phyloP scores from a whole-genome alignment of 176 grass and related monocot genomes.

The Zizania latifolia region DNA sequence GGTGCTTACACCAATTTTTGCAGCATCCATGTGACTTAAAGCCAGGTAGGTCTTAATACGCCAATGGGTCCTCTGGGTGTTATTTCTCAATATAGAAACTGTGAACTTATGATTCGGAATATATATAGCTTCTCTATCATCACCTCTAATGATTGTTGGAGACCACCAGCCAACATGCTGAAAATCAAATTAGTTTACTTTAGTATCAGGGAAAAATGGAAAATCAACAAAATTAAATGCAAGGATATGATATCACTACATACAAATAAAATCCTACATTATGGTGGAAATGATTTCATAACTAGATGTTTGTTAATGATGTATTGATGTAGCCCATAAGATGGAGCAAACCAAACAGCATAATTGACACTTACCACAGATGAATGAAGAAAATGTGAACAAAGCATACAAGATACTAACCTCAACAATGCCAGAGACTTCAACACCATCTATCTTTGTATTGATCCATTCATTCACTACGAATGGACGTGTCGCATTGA shows the following conservation, averaged over 20 bases:
- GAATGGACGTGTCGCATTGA: constrained; percentile 94
- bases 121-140: constrained; percentile 93
- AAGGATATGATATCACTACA: background rate
- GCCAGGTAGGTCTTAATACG: constrained; percentile 96
- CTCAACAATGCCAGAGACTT: constrained; percentile 93
- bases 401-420: constrained; percentile 43
- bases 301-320: constrained; percentile 4
- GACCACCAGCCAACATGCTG: constrained; percentile 99
- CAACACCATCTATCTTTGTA: constrained; percentile 88
- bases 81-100: constrained; percentile 88
- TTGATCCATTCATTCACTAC: constrained; percentile 92
- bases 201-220: background rate
- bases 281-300: constrained; percentile 7
- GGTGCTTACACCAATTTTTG: constrained; percentile 86
- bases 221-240: background rate
- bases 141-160: constrained; percentile 89
- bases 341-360: constrained; percentile 17
- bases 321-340: background rate
- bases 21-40: constrained; percentile 93
- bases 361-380: background rate
- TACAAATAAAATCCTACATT: background rate
- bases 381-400: background rate
- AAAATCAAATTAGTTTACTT: constrained; percentile 32
- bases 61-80: constrained; percentile 86
- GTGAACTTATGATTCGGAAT: constrained; percentile 98